Conservation (phyloP, 164 flowering plant species). For the Umbellularia californica region DNA sequence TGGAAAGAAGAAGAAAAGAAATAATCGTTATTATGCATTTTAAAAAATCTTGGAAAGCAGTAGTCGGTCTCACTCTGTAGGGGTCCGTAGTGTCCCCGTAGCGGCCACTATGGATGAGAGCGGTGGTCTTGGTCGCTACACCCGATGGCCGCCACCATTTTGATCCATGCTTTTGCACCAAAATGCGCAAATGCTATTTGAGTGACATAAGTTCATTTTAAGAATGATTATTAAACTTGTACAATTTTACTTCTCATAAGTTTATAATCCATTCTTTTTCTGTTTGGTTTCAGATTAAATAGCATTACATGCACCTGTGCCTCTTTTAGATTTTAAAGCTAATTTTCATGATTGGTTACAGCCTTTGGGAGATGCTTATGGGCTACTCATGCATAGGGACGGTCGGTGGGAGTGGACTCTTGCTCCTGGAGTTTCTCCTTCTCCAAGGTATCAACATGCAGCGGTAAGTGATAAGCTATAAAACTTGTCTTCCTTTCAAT, state of each 20-base stretch:
- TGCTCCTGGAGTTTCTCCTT: constrained; percentile 99
- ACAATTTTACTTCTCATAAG: neutral
- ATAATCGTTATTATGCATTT: no score
- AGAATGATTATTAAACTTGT: neutral
- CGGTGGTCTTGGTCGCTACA: no score
- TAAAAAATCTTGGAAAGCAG: no score
- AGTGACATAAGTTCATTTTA: neutral
- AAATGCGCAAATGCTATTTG: neutral
- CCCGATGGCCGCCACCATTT: no score
- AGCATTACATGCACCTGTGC: neutral
- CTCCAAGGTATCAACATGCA: constrained; percentile 94
- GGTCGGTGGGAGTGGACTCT: constrained; percentile 99
- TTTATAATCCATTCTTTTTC: neutral
- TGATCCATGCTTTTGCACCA: neutral
- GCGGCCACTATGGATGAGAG: no score
- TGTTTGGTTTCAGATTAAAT: neutral
- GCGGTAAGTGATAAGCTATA: constrained; percentile 59
- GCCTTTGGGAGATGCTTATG: constrained; percentile 98
- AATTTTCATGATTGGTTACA: constrained; percentile 23
- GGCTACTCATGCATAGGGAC: constrained; percentile 95
- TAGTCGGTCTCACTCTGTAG: no score
- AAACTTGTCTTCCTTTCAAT: neutral
- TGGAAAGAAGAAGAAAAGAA: no score
- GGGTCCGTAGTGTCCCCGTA: no score
- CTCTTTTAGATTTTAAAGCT: neutral